A percentile compares a stretch with the other conserved stretches of the same genome.
These are phyloP conservation scores for Colletotrichum kahawae DNA, from an alignment of 2,329 filamentous ascomycete genomes.

Conservation along the genomic window DNA sequence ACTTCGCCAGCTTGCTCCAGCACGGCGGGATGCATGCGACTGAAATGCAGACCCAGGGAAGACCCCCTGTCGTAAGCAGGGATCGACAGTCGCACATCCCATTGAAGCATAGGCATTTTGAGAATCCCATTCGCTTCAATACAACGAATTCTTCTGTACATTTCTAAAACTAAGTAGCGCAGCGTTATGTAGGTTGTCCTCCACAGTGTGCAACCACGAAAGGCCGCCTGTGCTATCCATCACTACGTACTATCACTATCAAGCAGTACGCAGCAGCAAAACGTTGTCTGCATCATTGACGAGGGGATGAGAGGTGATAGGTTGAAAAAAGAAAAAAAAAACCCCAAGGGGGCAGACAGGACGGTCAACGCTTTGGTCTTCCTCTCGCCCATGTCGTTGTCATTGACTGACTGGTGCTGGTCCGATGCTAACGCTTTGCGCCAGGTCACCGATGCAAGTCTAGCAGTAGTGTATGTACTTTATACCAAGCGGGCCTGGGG, in stretches of 20 bases:
- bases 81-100: neutral
- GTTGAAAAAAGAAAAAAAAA: neutral
- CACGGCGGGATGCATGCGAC: neutral
- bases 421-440: neutral
- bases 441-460: neutral
- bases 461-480: neutral
- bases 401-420: neutral
- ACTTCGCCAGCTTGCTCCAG: neutral
- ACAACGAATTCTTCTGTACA: neutral
- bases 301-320: neutral
- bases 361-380: neutral
- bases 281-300: neutral
- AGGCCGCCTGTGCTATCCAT: neutral
- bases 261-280: neutral
- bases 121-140: constrained; percentile 1
- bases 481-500: neutral
- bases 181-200: neutral
- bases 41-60: neutral
- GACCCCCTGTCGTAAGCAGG: neutral
- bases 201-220: neutral
- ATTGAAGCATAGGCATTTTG: neutral
- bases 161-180: neutral
- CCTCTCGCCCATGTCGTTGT: neutral
- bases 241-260: neutral
- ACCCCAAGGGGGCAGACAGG: neutral